Evolutionary conservation across 257 asterid genomes (phyloP), one percentile per base, ranked within the genome.

Genomic region (Nicotiana paniculata): DNA sequence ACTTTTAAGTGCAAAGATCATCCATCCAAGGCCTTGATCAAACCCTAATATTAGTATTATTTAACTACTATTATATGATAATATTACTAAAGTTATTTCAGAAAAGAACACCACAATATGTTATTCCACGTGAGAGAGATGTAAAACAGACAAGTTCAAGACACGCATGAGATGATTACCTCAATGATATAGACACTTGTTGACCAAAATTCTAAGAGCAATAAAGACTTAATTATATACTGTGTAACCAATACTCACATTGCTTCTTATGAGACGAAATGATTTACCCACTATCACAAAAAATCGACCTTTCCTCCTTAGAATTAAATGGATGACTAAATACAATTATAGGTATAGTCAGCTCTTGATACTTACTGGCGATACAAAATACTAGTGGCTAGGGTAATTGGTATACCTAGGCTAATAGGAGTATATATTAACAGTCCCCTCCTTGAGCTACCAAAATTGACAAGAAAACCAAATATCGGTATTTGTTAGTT

Each of bases 51-150:
- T 46, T 74, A 48, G 39, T 51, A 70, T 16, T 15, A 48, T 30
- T 51, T 48, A 13, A 13, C 77, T 37, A n/a, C 11, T 46, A 43
- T 37, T 46, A 43, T 13, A 46, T 12, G n/a, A 72, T 43, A 48
- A 24, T 46, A 74, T 24, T 6, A 2, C 24, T 13, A 10, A 26
- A 48, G 4, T 48, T 24, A 26, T 74, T 74, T n/a, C 63, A 48
- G 26, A 48, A 75, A 51, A 53, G 62, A 75, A 75, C 0, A 51
- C 9, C 62, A 75, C 8, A 75, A 75, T 51, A 9, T 51, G 79
- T 51, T 75, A 75, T 75, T 75, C 63, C 63, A 75, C 63, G 26
- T 51, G 79, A 75, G 33, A 26, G 63, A 75, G 79, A 75, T 75
- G 63, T 75, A 75, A 51, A 75, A 75, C 79, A 48, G 63, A 48